Base-by-base conservation (phyloP, 371 early-diverging fungal genomes). In the Syncephalastrum racemosum region DNA sequence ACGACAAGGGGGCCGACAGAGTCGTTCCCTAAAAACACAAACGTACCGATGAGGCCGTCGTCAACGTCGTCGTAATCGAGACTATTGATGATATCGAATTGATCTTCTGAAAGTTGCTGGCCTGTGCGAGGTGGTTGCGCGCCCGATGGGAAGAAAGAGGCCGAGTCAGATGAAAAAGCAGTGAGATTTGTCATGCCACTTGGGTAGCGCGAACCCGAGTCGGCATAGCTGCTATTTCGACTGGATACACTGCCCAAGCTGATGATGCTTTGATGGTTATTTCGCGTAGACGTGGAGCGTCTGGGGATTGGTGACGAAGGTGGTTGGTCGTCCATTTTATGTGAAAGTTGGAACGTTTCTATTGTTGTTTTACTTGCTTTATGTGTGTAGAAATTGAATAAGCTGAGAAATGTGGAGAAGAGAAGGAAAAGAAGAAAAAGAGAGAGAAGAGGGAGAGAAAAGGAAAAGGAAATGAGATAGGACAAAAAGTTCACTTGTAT, bases 1-100 rank as follows among this genome's bases (percentile, higher is more conserved):
- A n/a, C n/a, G n/a, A n/a, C n/a, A n/a, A n/a, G n/a, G n/a, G n/a
- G n/a, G n/a, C n/a, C n/a, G n/a, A n/a, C n/a, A n/a, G n/a, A n/a
- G n/a, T n/a, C 24, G 36, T 23, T 12, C 12, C 39, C 20, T 31
- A 2, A 2, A 31, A 7, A 31, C 3, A 10, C 36, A 31, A 7
- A 31, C 36, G 36, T 63, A 66, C 71, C 71, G 13, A 71, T 59
- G 13, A 71, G 25, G n/a, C 58, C 67, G 16, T 64, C 65, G 39
- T 62, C 62, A 7, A 57, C 57, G 44, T 62, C 62, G 3, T 62
- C 62, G 15, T 62, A 62, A 27, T 62, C 57, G 1, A 62, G 36
- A 13, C 41, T 48, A 19, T 62, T 53, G 19, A 62, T 62, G 15
- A 62, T 62, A 39, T 51, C 62, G 39, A 62, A 54, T 64, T 59